Evolutionary conservation across 2,329 filamentous ascomycete species (phyloP), one percentile per base, ranked within the genome.

Genomic region (Ascochyta viciae-villosae): DNA sequence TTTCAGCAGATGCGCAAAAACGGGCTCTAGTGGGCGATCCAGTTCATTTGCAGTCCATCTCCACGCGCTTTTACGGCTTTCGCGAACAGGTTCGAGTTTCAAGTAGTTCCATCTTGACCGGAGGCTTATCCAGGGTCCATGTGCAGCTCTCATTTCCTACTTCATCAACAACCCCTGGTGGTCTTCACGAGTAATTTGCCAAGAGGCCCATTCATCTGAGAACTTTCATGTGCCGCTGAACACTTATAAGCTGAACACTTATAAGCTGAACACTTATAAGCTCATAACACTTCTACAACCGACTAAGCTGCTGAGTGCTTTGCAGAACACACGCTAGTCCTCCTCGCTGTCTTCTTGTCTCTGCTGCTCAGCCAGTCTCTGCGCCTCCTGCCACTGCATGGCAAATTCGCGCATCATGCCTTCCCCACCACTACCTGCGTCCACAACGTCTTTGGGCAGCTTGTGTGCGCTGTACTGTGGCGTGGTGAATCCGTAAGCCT

Each of bases 401-500:
- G 80, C 79, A 66, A 82, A 81, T 76, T 96, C 92, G 58, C 88
- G 83, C 79, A 98, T 83, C 0, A 89, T 89, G 3, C 89, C 90
- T 51, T 90, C 86, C 0, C 79, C 80, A 16, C 81, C 80, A 29
- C 74, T 77, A 27, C 83, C 84, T 2, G 86, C 86, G 68, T 88
- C 86, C 2, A 97, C 93, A 2, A 98, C 92, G 66, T 99, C 95
- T 74, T 89, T 92, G 0, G 95, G 95, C 65, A 99, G 79, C 77
- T 98, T 99, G 73, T 98, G 94, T 3, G 95, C 94, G 59, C 92
- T 96, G 75, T 96, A 98, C 69, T 94, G 90, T 1, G 92, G 86
- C 4, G 90, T 89, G 62, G 85, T 87, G 72, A 97, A 96, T 65
- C 89, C 90, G 72, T 92, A 95, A 1, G 93, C 93, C 58, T 94